Evolutionary conservation across 768 basidiomycete genomes (phyloP), one percentile per base, ranked within the genome.

Genomic region (Mycena epipterygia): DNA sequence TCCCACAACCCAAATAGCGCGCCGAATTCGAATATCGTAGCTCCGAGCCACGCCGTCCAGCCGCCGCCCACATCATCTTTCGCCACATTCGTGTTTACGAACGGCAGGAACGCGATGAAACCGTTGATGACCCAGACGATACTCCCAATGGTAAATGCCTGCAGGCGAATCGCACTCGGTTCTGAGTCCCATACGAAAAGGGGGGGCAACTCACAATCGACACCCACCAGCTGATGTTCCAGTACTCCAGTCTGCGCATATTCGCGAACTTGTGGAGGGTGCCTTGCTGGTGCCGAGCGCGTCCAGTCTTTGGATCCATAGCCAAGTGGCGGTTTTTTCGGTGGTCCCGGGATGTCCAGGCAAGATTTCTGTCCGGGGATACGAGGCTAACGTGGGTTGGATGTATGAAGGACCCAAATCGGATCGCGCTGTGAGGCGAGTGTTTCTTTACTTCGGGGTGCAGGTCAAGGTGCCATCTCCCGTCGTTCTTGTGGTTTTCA

Each of bases 11-110:
- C 86, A 27, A 87, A 79, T 32, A 89, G 81, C 1, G 87, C 83
- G 16, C 89, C 89, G 58, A 89, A 64, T 67, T 87, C 87, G 81
- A 91, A 91, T n/a, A 89, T 80, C 3, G 88, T 87, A 1, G 89
- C 90, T 2, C 90, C 90, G 1, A 88, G 68, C 76, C 87, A 91
- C 0, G 88, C 89, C 3, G 84, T 82, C 77, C 86, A 87, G 13
- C 87, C 85, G 3, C 81, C 83, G 8, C 84, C 79, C 1, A 76
- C 78, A 3, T 77, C 76, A 57, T 78, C 75, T 55, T 77, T 46
- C 33, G 80, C 75, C 33, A 79, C 73, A 12, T 67, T 66, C 75
- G 78, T 67, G 70, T 77, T 71, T 35, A 83, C 72, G 60, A 87
- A 81, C 0, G 89, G 89, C 5, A 89, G 82, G 75, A 88, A 89